A percentile compares a stretch with the other conserved stretches of the same genome.
Conservation (phyloP, 192 early-diverging fungal genomes). For the Coemansia guatemalensis region DNA sequence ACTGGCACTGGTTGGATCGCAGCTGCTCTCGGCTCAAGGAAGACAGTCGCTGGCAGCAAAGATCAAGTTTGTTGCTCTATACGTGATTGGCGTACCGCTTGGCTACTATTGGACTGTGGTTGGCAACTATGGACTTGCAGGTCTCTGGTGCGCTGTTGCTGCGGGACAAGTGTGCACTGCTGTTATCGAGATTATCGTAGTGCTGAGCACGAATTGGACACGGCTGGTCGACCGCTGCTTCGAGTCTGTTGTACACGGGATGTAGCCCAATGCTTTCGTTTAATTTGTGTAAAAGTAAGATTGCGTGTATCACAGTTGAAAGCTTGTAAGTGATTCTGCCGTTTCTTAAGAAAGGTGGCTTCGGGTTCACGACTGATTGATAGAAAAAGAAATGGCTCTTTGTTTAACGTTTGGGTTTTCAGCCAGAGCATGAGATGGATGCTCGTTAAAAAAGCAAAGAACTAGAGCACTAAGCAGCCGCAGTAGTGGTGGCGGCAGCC, state of each 20-base stretch:
- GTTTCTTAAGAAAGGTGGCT: background rate
- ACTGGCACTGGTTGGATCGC: slow-evolving; percentile 59
- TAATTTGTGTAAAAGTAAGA: background rate
- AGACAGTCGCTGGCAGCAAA: slow-evolving; percentile 53
- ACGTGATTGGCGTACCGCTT: slow-evolving; percentile 56
- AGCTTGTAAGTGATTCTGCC: background rate
- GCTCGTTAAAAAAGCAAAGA: background rate
- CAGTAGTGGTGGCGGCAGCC: slow-evolving; percentile 1
- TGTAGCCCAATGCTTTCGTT: background rate
- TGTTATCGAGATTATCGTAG: slow-evolving; percentile 17
- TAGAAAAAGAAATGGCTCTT: background rate
- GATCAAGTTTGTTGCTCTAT: slow-evolving; percentile 54
- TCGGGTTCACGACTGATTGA: slow-evolving; percentile 3
- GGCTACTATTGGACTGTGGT: slow-evolving; percentile 57
- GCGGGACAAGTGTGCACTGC: slow-evolving; percentile 36
- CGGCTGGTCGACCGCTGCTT: slow-evolving; percentile 26
- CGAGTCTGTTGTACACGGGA: slow-evolving; percentile 10
- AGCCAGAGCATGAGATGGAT: background rate
- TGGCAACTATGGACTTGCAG: slow-evolving; percentile 56
- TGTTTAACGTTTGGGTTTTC: background rate
- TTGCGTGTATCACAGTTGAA: background rate
- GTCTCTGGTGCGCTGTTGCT: slow-evolving; percentile 65
- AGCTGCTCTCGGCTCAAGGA: slow-evolving; percentile 56
- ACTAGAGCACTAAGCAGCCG: background rate
- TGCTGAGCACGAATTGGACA: slow-evolving; percentile 39